A percentile compares a stretch with the other conserved stretches of the same genome.
These are phyloP conservation scores for Wickerhamiella parazyma DNA, from an alignment of 805 yeast species.

Conservation along the genomic window DNA sequence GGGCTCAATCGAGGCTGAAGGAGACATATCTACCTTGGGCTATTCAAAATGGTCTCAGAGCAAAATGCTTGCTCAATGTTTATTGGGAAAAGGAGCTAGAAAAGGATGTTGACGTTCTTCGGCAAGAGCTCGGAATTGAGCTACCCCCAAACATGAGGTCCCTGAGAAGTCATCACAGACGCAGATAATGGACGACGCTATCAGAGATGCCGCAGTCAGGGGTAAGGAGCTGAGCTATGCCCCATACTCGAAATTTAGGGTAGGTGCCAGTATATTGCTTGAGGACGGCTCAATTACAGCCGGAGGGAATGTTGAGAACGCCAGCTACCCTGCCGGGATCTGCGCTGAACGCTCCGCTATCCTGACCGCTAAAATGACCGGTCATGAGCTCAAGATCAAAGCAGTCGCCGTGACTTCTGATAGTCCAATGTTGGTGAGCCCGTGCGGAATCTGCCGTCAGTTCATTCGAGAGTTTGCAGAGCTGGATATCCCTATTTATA, in stretches of 20 bases:
- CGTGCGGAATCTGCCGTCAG: conserved; percentile 94
- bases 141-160: conserved; percentile 65
- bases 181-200: conserved; percentile 5
- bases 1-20: conserved; percentile 44
- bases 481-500: conserved; percentile 41
- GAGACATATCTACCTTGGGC: conserved; percentile 85
- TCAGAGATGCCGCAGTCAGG: conserved; percentile 18
- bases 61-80: conserved; percentile 70
- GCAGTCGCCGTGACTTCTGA: conserved; percentile 62
- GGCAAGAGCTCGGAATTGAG: conserved; percentile 57
- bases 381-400: conserved; percentile 28
- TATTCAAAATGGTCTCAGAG: conserved; percentile 49
- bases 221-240: conserved; percentile 36
- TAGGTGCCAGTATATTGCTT: conserved; percentile 65
- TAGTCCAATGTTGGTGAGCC: conserved; percentile 45
- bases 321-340: conserved; percentile 67
- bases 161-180: background rate
- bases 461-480: conserved; percentile 67
- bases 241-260: conserved; percentile 68
- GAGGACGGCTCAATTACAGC: conserved; percentile 33
- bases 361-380: conserved; percentile 37
- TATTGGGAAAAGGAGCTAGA: conserved; percentile 83
- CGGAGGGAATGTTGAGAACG: conserved; percentile 92
- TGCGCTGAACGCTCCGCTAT: conserved; percentile 69
- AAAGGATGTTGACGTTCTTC: conserved; percentile 55